Evolutionary conservation across 176 grass and related monocot species (phyloP), one percentile per base, ranked within the genome.

Genomic region (Zea mays): DNA sequence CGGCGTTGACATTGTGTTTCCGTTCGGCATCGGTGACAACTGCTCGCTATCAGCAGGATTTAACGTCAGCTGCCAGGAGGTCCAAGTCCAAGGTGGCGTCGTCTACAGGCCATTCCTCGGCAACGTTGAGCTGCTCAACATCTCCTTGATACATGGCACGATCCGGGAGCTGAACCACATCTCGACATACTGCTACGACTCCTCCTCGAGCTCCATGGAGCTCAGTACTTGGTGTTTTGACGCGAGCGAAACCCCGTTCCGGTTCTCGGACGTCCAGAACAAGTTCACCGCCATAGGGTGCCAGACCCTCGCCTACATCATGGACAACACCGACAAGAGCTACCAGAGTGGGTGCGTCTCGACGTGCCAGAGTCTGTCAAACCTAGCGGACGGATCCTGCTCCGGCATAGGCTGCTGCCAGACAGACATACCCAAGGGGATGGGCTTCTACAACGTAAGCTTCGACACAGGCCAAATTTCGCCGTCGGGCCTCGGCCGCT

Each of bases 331-430:
- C 6, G 3, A 0, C 7, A 33, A 6, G 0, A 4, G 3, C 2
- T 90, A 85, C 48, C 10, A 1, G 15, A 67, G 60, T 8, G 79
- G 85, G 4, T 90, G 91, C 20, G 64, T 87, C 14, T 82, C 91
- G 15, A 58, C 37, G 0, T 83, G 85, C 27, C 0, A 7, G 36
- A 8, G 8, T 2, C 1, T 40, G 11, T 51, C 54, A 0, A 54
- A 19, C 20, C 1, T 41, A 5, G 6, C 27, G 0, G 4, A 40
- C 3, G 50, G 65, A 5, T 46, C 76, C 5, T 90, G 88, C 76
- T 68, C 76, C 0, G 88, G 88, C 17, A 49, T 65, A 6, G 88
- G 72, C 6, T 90, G 84, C 59, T 87, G 81, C 60, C 80, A 86
- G 50, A 83, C 65, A 0, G 2, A 36, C 4, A 77, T 90, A 19